phyloP scores from a whole-genome alignment of 208 protist genomes.

The Blechomonas ayalai region DNA sequence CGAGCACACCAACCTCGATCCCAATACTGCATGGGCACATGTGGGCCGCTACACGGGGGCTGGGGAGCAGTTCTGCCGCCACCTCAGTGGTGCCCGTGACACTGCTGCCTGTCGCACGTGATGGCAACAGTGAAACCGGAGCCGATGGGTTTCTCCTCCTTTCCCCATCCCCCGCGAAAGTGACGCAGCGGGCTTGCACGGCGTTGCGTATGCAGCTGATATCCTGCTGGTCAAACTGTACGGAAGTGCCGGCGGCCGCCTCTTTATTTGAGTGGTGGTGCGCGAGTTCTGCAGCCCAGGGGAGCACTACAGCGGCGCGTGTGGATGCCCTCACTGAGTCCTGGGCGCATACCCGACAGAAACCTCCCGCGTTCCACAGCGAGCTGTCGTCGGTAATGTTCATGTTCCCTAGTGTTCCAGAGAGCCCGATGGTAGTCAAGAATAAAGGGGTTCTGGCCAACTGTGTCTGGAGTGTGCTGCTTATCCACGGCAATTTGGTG shows the following conservation, averaged over 20 bases:
- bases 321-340: conserved; percentile 2
- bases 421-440: too few species aligned
- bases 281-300: not conserved
- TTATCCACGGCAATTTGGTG: too few species aligned
- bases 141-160: conserved; percentile 12
- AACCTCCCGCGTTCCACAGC: too few species aligned
- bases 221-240: conserved; percentile 55
- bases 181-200: conserved; percentile 6
- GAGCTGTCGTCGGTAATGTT: too few species aligned
- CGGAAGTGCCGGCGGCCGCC: conserved; percentile 1
- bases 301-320: conserved; percentile 1
- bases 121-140: conserved; percentile 2
- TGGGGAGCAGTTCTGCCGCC: not conserved
- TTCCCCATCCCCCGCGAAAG: conserved; percentile 18
- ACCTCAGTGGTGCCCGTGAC: conserved; percentile 7
- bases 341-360: too few species aligned
- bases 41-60: conserved; percentile 18
- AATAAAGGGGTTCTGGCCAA: too few species aligned
- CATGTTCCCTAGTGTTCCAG: too few species aligned
- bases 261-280: conserved; percentile 61
- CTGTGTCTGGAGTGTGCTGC: too few species aligned
- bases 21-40: conserved; percentile 67
- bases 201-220: conserved; percentile 22
- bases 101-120: conserved; percentile 1
- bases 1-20: too few species aligned